Conservation (phyloP, 139 green algal species). For the Nannochloris sp. region DNA sequence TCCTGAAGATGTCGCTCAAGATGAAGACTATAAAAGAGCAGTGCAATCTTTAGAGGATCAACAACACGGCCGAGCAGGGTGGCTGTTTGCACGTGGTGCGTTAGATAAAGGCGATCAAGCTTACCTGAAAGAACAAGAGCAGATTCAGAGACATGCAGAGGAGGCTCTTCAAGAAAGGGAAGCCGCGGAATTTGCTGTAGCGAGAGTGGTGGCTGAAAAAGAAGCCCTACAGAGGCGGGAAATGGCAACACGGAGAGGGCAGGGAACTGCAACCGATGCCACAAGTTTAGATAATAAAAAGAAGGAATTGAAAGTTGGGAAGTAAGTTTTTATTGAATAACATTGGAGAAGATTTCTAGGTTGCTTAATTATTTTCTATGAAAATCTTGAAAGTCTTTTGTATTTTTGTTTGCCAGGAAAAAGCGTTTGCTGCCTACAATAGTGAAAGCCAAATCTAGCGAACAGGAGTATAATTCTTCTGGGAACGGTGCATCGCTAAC, state of each 20-base stretch:
- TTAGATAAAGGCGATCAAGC: constrained; percentile 54
- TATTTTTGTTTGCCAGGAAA: too few species aligned
- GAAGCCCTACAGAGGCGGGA: background rate
- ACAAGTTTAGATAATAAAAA: background rate
- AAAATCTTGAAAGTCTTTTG: too few species aligned
- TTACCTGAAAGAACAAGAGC: constrained; percentile 45
- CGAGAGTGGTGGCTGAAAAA: background rate
- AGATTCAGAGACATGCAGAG: constrained; percentile 35
- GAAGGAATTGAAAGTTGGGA: background rate
- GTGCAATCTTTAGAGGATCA: constrained; percentile 45
- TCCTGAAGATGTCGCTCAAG: background rate
- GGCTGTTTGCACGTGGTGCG: constrained; percentile 38
- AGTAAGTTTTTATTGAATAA: too few species aligned
- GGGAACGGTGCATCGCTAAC: too few species aligned
- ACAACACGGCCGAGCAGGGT: constrained; percentile 37
- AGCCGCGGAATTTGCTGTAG: background rate
- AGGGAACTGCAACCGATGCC: background rate
- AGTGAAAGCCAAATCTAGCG: too few species aligned
- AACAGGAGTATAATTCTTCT: too few species aligned
- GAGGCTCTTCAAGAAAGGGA: constrained; percentile 32
- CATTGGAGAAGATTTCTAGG: too few species aligned
- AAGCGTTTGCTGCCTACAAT: too few species aligned
- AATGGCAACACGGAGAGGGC: background rate
- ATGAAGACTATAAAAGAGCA: constrained; percentile 11
- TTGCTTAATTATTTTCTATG: too few species aligned